Evolutionary conservation across 768 basidiomycete genomes (phyloP).

Genomic region (Mycena galopus): DNA sequence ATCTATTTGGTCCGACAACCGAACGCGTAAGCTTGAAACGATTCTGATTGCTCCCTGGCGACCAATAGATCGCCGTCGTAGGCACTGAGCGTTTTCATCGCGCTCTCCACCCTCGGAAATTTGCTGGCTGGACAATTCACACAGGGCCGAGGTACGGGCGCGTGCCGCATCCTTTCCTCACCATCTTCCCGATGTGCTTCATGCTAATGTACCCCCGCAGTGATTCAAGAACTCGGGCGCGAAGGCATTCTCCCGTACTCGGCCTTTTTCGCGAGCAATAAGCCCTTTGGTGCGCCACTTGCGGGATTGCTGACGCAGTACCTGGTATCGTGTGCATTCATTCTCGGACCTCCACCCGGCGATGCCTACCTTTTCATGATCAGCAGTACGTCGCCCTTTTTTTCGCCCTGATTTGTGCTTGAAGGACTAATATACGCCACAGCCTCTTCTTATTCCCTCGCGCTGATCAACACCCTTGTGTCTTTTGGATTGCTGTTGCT

Average conservation of each 20-base stretch:
- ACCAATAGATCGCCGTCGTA: conserved; percentile 36
- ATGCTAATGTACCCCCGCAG: conserved; percentile 45
- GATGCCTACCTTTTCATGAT: conserved; percentile 82
- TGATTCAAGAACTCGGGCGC: conserved; percentile 80
- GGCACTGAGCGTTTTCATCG: conserved; percentile 72
- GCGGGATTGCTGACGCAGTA: conserved; percentile 75
- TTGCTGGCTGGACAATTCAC: conserved; percentile 73
- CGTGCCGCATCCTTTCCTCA: not conserved
- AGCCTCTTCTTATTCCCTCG: conserved; percentile 72
- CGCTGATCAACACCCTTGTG: conserved; percentile 70
- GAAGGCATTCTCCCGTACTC: conserved; percentile 79
- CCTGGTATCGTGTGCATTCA: conserved; percentile 65
- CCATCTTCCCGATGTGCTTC: not conserved
- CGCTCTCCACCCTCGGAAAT: conserved; percentile 75
- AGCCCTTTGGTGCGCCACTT: conserved; percentile 77
- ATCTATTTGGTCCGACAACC: conserved; percentile 73
- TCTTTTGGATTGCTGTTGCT: conserved; percentile 75
- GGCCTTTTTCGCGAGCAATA: conserved; percentile 76
- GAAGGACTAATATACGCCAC: conserved; percentile 2
- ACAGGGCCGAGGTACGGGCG: conserved; percentile 70
- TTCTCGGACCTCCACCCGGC: conserved; percentile 73
- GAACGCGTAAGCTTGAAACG: conserved; percentile 60
- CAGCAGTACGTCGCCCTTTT: conserved; percentile 62
- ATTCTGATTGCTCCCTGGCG: not conserved
- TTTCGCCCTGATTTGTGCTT: not conserved